These are phyloP conservation scores for Pseudogymnoascus sp. DNA, from an alignment of 2,329 filamentous ascomycete genomes.

Conservation along the genomic window DNA sequence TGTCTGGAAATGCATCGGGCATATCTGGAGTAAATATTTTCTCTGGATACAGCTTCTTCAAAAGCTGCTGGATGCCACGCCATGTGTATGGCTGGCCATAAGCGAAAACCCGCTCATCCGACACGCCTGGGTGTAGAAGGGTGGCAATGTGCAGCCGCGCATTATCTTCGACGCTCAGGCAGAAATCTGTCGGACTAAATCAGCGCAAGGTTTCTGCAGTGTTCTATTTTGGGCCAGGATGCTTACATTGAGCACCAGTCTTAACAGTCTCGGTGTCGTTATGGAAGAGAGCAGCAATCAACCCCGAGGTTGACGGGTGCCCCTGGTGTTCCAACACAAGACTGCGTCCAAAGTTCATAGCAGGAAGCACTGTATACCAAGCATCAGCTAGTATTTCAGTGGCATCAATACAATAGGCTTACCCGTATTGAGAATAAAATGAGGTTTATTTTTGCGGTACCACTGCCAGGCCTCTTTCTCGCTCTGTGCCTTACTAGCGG, in stretches of 20 bases:
- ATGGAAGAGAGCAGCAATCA: not conserved
- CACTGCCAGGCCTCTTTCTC: slow-evolving; percentile 34
- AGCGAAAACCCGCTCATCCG: not conserved
- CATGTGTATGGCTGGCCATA: slow-evolving; percentile 17
- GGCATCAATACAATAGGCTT: slow-evolving; percentile 15
- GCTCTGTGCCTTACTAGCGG: slow-evolving; percentile 31
- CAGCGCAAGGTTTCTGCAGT: not conserved
- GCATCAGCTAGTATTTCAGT: not conserved
- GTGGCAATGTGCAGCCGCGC: not conserved
- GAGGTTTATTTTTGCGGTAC: slow-evolving; percentile 22
- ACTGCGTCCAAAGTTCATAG: slow-evolving; percentile 24
- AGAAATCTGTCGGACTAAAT: slow-evolving; percentile 1
- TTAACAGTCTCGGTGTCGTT: slow-evolving; percentile 9
- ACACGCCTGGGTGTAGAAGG: not conserved
- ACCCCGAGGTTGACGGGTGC: not conserved
- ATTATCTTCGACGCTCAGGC: slow-evolving; percentile 14
- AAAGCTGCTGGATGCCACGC: slow-evolving; percentile 16
- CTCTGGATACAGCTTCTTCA: slow-evolving; percentile 18
- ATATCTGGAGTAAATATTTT: slow-evolving; percentile 14
- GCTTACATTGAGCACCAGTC: slow-evolving; percentile 13
- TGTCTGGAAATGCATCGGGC: not conserved
- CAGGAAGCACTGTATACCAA: slow-evolving; percentile 23
- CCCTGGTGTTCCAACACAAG: slow-evolving; percentile 17
- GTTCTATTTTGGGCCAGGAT: not conserved
- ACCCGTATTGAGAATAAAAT: slow-evolving; percentile 22